These are phyloP conservation scores for Boletus pseudo-olivaceus DNA, from an alignment of 768 basidiomycete genomes.

Conservation along the genomic window DNA sequence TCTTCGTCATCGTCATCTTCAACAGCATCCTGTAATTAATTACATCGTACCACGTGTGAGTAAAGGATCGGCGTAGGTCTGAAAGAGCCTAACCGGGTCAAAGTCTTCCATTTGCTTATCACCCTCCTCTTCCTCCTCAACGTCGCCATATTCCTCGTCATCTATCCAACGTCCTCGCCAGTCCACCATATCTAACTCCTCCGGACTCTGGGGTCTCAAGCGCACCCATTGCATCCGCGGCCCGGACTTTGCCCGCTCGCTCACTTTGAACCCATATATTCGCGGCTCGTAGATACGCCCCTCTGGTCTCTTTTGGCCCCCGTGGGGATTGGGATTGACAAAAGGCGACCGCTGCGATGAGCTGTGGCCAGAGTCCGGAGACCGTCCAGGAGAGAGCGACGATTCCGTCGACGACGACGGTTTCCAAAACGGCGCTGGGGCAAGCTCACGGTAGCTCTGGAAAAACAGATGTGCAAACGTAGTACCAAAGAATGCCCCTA, in stretches of 20 bases:
- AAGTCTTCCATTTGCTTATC: slow-evolving; percentile 86
- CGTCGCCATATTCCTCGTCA: slow-evolving; percentile 70
- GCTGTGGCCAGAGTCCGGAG: slow-evolving; percentile 49
- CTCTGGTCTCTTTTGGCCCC: slow-evolving; percentile 83
- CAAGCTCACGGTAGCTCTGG: slow-evolving; percentile 94
- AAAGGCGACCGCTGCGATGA: slow-evolving; percentile 56
- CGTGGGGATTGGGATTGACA: slow-evolving; percentile 83
- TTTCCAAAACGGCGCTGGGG: slow-evolving; percentile 90
- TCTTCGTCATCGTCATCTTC: slow-evolving; percentile 62
- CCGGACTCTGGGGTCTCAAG: slow-evolving; percentile 73
- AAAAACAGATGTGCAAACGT: slow-evolving; percentile 99
- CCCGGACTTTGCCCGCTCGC: slow-evolving; percentile 89
- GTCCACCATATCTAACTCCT: slow-evolving; percentile 84
- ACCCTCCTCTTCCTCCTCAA: slow-evolving; percentile 49
- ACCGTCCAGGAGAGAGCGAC: slow-evolving; percentile 53
- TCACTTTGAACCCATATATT: slow-evolving; percentile 98
- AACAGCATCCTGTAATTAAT: slow-evolving; percentile 42
- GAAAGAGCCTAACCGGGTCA: slow-evolving; percentile 56
- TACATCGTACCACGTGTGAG: slow-evolving; percentile 12
- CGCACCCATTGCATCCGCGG: slow-evolving; percentile 98
- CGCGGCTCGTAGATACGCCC: slow-evolving; percentile 86
- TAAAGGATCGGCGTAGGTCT: background rate
- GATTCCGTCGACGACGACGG: slow-evolving; percentile 50
- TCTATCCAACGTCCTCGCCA: slow-evolving; percentile 88
- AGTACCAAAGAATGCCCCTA: slow-evolving; percentile 98